Percentiles rank a stretch among this genome's conserved stretches.
Evolutionary conservation across 1,284 basidiomycete species (phyloP).

Genomic region (Austroboletus niveus): DNA sequence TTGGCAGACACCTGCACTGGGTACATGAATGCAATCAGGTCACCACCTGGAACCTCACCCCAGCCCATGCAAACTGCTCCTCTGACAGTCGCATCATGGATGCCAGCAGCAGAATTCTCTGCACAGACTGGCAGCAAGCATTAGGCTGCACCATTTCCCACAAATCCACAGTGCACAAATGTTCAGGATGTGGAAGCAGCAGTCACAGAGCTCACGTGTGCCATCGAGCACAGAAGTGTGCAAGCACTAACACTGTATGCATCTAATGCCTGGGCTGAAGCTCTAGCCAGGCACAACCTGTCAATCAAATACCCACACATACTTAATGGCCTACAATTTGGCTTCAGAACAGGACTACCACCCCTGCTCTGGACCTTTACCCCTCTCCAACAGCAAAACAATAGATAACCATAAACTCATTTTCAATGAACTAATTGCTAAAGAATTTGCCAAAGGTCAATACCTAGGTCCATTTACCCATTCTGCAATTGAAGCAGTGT

Average conservation of each 20-base stretch:
- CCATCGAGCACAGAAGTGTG: not conserved
- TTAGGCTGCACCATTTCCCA: not conserved
- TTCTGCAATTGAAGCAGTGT: not conserved
- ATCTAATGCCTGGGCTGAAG: not conserved
- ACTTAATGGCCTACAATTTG: not conserved
- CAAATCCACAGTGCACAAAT: not conserved
- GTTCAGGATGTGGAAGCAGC: not conserved
- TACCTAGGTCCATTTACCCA: not conserved
- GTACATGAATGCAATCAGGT: not conserved
- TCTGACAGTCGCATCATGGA: not conserved
- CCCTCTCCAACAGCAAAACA: not conserved
- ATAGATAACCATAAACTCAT: not conserved
- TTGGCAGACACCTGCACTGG: not conserved
- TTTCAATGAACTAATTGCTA: not conserved
- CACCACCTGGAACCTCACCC: not conserved
- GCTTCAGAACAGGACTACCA: not conserved
- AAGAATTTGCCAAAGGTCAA: not conserved
- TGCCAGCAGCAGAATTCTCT: not conserved
- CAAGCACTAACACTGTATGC: not conserved
- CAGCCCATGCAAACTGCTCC: not conserved
- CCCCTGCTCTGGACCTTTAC: not conserved
- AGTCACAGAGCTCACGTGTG: not conserved
- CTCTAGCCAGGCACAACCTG: not conserved
- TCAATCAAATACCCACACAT: not conserved
- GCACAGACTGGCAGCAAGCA: not conserved